Base-by-base conservation (phyloP, 495 filamentous ascomycete genomes). In the Astrothelium subdiscretum region DNA sequence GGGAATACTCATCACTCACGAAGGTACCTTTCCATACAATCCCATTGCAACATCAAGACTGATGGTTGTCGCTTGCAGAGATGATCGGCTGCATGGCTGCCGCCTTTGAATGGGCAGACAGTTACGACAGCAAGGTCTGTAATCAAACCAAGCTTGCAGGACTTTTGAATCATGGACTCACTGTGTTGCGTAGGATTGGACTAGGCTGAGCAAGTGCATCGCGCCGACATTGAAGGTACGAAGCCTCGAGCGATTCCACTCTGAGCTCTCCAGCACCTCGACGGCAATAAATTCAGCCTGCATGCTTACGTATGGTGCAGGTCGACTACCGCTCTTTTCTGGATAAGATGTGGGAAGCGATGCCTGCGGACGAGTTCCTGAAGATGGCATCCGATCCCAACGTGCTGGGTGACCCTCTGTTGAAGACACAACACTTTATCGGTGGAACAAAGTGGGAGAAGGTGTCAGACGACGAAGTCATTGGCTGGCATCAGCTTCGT, bases 401-500 rank as follows among this genome's bases (percentile, higher is more conserved):
- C 11, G 87, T 92, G 63, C 79, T 92, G 38, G 88, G 88, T 58
- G 83, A 89, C 73, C 82, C 83, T 24, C 77, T 82, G 27, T 77
- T 91, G 64, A 85, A 83, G 71, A 90, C 87, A 10, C 88, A 90
- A 75, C 87, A 90, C 73, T 83, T 92, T 73, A 83, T 90, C 66
- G 87, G 88, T 64, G 81, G 81, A 58, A 85, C 83, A 24, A 78
- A 77, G 74, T 92, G 86, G 87, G 85, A 89, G 77, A 84, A 81
- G 71, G 71, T 86, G 58, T 82, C 79, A 32, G 86, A 90, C 63
- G 80, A 76, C 27, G 82, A 87, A 70, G 80, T 88, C 63, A 78
- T 83, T 64, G 88, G 87, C 54, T 83, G 85, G 70, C 88, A 92
- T 71, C 88, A 92, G 77, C 76, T 90, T 58, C 87, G 88, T 54